Percentiles rank a stretch among this genome's conserved stretches.
Evolutionary conservation across 2,329 filamentous ascomycete genomes (phyloP).

Genomic region (Paracoccidioides brasiliensis): DNA sequence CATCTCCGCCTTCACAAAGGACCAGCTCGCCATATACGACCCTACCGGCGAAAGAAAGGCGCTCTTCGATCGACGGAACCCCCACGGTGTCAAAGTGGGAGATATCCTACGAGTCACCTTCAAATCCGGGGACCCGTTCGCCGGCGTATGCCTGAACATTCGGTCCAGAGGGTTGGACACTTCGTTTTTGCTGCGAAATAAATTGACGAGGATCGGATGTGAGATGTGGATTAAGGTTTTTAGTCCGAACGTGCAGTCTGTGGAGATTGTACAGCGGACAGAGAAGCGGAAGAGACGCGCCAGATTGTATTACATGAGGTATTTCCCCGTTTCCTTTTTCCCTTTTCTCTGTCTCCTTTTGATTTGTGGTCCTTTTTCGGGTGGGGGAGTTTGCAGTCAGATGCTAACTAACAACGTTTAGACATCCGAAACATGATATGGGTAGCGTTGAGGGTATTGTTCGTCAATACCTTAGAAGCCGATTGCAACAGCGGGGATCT

Average conservation of each 20-base stretch:
- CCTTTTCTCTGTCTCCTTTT: not conserved
- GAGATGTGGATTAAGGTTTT: constrained; percentile 99
- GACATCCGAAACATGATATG: constrained; percentile 71
- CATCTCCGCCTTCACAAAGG: constrained; percentile 50
- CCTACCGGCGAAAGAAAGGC: constrained; percentile 68
- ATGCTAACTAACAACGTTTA: constrained; percentile 11
- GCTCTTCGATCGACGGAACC: constrained; percentile 63
- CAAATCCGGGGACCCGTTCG: constrained; percentile 74
- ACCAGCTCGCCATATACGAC: constrained; percentile 65
- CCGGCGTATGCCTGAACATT: constrained; percentile 78
- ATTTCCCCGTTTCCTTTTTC: constrained; percentile 5
- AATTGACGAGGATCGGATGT: constrained; percentile 73
- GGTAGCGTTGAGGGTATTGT: constrained; percentile 75
- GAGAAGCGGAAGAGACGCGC: constrained; percentile 77
- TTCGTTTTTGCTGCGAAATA: constrained; percentile 70
- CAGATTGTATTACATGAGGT: constrained; percentile 78
- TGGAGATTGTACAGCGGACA: constrained; percentile 83
- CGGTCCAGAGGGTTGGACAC: constrained; percentile 81
- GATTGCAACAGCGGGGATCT: not conserved
- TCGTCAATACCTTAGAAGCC: constrained; percentile 43
- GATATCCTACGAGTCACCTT: constrained; percentile 86
- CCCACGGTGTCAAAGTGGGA: constrained; percentile 67
- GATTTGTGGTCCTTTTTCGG: not conserved
- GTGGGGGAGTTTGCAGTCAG: not conserved
- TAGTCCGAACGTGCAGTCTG: constrained; percentile 73